Conservation (phyloP, 2,329 filamentous ascomycete genomes). For the Pyricularia sp. region DNA sequence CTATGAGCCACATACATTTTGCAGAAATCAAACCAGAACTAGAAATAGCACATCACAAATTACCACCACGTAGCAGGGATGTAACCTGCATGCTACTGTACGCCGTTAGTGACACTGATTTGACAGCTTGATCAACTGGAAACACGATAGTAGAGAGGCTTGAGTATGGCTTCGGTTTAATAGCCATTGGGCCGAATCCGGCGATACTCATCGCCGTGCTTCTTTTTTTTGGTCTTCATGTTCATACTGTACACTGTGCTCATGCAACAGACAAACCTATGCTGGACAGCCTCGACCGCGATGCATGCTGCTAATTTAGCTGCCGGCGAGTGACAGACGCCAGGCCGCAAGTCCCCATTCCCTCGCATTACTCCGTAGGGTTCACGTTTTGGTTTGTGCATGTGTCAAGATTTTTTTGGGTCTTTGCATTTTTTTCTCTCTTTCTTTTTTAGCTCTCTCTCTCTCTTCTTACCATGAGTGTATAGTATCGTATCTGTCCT, state of each 20-base stretch:
- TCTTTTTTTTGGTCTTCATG: no score
- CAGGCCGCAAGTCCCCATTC: not conserved
- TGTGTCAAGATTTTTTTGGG: no score
- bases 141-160: not conserved
- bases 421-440: no score
- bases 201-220: not conserved
- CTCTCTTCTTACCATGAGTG: not conserved
- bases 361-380: not conserved
- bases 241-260: not conserved
- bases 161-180: not conserved
- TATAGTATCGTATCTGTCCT: not conserved
- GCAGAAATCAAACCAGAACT: no score
- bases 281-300: not conserved
- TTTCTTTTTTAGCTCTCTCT: not conserved
- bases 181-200: not conserved
- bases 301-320: not conserved
- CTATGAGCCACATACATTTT: no score
- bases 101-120: not conserved
- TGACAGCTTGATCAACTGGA: not conserved
- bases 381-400: not conserved
- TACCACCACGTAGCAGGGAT: no score
- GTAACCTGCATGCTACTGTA: no score
- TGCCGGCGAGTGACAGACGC: not conserved
- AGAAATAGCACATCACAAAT: no score
- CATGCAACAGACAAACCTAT: not conserved